Base-by-base conservation (phyloP, 2,329 filamentous ascomycete genomes). In the Fusarium protoensiforme region DNA sequence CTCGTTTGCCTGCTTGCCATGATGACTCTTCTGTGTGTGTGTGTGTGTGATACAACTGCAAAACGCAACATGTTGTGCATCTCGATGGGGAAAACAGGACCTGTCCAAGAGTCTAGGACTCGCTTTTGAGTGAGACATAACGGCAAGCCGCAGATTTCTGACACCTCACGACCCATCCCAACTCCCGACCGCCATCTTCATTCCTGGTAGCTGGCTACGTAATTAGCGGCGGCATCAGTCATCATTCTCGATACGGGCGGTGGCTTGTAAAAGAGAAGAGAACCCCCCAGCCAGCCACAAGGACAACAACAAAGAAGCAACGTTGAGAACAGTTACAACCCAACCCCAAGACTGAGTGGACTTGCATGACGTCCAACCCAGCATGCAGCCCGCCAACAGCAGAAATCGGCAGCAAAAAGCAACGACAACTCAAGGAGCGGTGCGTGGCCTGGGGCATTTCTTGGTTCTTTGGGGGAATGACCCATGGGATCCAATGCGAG, bases 281-380 rank as follows among this genome's bases (percentile, higher is more conserved):
- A 11, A 16, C 20, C 7, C 24, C n/a, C n/a, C 43, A 48, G 43
- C 7, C 22, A 38, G 46, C 36, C 36, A 24, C 39, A 43, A 53
- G 31, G 56, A 60, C 24, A 66, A 48, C 58, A 62, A 29, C 46
- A 51, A 51, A 70, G 68, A 73, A 73, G 68, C 64, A 73, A 74
- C 10, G 64, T 57, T 31, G 46, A 53, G 54, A 36, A 38, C 54
- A 27, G 22, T n/a, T 18, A 36, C 33, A 38, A 27, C 33, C 35
- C 33, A 57, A 20, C 38, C 35, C 35, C 33, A 48, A 48, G 29
- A 35, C 38, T 20, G 16, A 38, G 53, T 61, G 39, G 61, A 61
- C 48, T 54, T 72, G 68, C 71, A 75, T 75, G 68, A 77, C 67
- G 65, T 65, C 41, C 41, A 56, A 72, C 65, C 36, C 54, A 64